phyloP scores from a whole-genome alignment of 139 green algal genomes.

The Picochlorum sp. region DNA sequence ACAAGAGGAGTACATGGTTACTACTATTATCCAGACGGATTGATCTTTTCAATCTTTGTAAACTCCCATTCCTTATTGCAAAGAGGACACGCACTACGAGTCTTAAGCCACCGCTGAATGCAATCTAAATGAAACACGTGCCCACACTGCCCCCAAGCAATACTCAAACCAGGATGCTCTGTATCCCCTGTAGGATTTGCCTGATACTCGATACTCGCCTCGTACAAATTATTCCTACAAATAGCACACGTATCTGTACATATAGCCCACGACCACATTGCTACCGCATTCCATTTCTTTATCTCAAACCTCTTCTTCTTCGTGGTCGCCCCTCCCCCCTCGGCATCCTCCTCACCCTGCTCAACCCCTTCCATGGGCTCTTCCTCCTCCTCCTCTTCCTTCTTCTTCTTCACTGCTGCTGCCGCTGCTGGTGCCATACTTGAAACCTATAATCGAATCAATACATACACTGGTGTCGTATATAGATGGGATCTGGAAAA shows the following conservation, averaged over 20 bases:
- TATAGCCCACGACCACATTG: constrained; percentile 94
- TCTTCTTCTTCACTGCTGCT: no score
- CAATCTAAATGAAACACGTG: constrained; percentile 98
- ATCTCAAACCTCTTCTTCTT: constrained; percentile 83
- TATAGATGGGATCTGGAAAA: no score
- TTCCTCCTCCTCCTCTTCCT: background rate
- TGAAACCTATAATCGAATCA: no score
- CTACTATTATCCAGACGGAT: background rate
- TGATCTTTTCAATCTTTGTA: constrained; percentile 74
- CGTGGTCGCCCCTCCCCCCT: constrained; percentile 32
- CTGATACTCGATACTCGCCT: constrained; percentile 96
- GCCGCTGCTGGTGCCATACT: no score
- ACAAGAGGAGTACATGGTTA: background rate
- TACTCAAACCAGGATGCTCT: constrained; percentile 84
- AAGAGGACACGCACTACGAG: constrained; percentile 80
- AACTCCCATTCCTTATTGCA: constrained; percentile 96
- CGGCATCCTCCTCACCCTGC: constrained; percentile 9
- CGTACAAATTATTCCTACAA: constrained; percentile 97
- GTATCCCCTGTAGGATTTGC: constrained; percentile 87
- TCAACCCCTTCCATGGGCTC: constrained; percentile 10
- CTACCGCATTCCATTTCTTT: constrained; percentile 97
- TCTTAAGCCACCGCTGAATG: constrained; percentile 97
- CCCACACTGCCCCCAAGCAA: constrained; percentile 89
- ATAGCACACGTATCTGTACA: constrained; percentile 95
- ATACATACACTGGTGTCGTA: no score